Conservation (phyloP, 225 moss, liverwort and hornwort genomes). For the Neckera pumila region DNA sequence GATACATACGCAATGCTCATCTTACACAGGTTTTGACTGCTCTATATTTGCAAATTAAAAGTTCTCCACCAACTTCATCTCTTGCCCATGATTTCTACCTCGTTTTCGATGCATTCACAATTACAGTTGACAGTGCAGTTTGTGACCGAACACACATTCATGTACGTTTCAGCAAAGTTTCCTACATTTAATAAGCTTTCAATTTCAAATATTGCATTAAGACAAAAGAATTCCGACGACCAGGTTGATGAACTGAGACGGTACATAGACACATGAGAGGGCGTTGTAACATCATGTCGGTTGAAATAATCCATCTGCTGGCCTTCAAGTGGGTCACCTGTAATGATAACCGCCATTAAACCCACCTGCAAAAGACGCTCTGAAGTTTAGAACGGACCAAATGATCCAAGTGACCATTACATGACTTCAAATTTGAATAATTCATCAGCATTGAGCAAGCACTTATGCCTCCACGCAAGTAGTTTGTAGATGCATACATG, state of each 20-base stretch:
- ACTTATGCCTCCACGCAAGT: background rate
- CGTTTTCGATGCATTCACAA: background rate
- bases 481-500: background rate
- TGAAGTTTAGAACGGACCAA: background rate
- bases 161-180: background rate
- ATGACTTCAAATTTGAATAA: background rate
- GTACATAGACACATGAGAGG: constrained; percentile 68
- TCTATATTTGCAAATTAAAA: background rate
- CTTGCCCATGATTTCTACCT: background rate
- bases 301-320: constrained; percentile 41
- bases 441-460: background rate
- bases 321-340: constrained; percentile 63
- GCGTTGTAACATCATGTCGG: constrained; percentile 41
- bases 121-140: background rate
- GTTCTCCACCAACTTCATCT: background rate
- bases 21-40: background rate
- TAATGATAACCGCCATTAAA: constrained; percentile 78
- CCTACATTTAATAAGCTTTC: background rate
- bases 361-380: constrained; percentile 50
- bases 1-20: constrained; percentile 34
- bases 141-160: background rate
- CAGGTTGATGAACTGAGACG: constrained; percentile 10
- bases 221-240: background rate
- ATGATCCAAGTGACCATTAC: background rate
- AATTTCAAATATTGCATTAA: background rate